Base-by-base conservation (phyloP, 345 rosid species). In the Euphorbia tirucalli region DNA sequence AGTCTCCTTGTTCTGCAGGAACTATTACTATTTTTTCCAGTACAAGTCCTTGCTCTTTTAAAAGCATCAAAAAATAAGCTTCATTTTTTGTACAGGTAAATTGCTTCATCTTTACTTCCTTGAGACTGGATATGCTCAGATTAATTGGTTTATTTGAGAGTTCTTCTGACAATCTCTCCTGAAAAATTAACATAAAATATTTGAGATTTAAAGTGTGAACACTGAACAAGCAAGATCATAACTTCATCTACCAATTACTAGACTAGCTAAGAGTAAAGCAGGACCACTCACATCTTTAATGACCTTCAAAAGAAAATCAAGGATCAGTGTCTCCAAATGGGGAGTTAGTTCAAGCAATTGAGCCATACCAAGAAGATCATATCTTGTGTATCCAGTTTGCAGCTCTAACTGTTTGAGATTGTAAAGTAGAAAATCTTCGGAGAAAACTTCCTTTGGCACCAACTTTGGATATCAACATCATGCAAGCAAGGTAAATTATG, bases 371-470 rank as follows among this genome's bases (percentile, higher is more conserved):
- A 57, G 72, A 35, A 69, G 72, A 56, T 69, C 72, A 55, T 37
- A 69, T 39, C 22, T n/a, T 1, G 72, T 54, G 24, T 69, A 69
- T 5, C 62, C 72, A 0, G 72, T 69, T 69, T 35, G 61, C 16
- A 69, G 62, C 72, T 56, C 72, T 55, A 69, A 54, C 7, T 69
- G 72, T 37, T 69, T 69, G 50, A 69, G 72, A 69, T 69, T 54
- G 72, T 55, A 35, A 13, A 69, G 32, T 3, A 21, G 21, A 56
- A 69, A 69, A 11, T 37, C 62, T 35, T 56, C 43, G 14, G 50
- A 39, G 24, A 52, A 52, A 37, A 16, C 62, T 24, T 69, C 32
- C 43, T 55, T 55, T 37, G 63, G 32, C 11, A 16, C 72, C 43
- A 69, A 24, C 72, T 69, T n/a, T 21, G 41, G 21, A 39, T 11